phyloP scores from a whole-genome alignment of 768 basidiomycete species.

The Hypholoma sublateritium region DNA sequence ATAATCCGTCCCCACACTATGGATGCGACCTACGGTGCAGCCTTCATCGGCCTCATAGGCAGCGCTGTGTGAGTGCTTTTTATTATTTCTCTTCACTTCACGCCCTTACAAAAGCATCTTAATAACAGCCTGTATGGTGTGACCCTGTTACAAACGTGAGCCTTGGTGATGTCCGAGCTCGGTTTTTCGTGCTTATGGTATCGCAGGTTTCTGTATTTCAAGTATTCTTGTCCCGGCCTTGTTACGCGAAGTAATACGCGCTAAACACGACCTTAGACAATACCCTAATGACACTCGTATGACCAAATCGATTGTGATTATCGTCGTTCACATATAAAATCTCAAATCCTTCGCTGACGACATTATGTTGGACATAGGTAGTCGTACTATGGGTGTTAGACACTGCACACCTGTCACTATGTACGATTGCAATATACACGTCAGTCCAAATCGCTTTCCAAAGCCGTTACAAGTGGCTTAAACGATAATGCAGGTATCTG shows the following conservation, averaged over 20 bases:
- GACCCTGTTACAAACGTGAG: slow-evolving; percentile 43
- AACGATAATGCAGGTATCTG: slow-evolving; percentile 37
- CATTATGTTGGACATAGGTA: slow-evolving; percentile 24
- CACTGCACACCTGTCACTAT: slow-evolving; percentile 43
- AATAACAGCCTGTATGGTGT: slow-evolving; percentile 43
- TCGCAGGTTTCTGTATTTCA: slow-evolving; percentile 41
- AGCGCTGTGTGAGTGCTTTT: slow-evolving; percentile 40
- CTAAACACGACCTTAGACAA: slow-evolving; percentile 24
- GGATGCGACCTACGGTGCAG: slow-evolving; percentile 42
- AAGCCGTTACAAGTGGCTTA: background rate
- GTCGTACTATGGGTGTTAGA: slow-evolving; percentile 42
- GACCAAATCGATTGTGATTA: slow-evolving; percentile 40
- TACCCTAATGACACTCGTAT: slow-evolving; percentile 38
- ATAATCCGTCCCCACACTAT: slow-evolving; percentile 37
- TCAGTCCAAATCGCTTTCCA: slow-evolving; percentile 17
- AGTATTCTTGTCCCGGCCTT: slow-evolving; percentile 20
- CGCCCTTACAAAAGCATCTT: background rate
- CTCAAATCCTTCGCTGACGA: background rate
- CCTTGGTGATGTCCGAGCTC: background rate
- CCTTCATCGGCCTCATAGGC: slow-evolving; percentile 43
- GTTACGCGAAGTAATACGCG: background rate
- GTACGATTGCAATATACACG: slow-evolving; percentile 47
- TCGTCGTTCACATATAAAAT: background rate
- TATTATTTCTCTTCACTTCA: background rate
- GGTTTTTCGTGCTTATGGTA: slow-evolving; percentile 3